Evolutionary conservation across 1,284 basidiomycete genomes (phyloP).

Genomic region (Tylopilus sp.): DNA sequence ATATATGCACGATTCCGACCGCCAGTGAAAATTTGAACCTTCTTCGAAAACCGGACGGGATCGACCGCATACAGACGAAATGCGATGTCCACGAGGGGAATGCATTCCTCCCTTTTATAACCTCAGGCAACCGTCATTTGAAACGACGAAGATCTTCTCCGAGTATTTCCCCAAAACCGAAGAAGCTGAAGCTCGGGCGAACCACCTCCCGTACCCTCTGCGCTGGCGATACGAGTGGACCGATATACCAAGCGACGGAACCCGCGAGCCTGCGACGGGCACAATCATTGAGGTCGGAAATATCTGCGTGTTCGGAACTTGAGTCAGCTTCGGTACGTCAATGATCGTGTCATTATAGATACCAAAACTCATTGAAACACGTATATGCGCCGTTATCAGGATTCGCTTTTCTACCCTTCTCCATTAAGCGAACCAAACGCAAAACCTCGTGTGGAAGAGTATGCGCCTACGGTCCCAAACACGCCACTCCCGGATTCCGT

Average conservation of each 20-base stretch:
- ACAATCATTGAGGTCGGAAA: constrained; percentile 35
- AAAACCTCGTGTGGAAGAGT: constrained; percentile 6
- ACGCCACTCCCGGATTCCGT: constrained; percentile 41
- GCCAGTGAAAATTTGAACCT: not conserved
- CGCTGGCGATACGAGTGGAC: constrained; percentile 3
- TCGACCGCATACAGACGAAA: not conserved
- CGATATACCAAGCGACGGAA: constrained; percentile 31
- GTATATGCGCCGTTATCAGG: constrained; percentile 22
- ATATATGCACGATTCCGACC: constrained; percentile 24
- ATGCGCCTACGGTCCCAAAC: constrained; percentile 32
- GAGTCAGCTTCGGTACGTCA: constrained; percentile 20
- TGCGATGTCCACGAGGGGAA: too few species aligned
- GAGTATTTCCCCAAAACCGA: constrained; percentile 11
- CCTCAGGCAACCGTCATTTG: not conserved
- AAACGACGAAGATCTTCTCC: constrained; percentile 32
- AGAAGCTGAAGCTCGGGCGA: constrained; percentile 32
- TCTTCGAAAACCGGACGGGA: not conserved
- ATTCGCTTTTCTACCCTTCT: constrained; percentile 18
- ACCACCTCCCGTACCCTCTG: constrained; percentile 9
- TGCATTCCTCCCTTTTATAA: not conserved
- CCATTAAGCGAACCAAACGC: constrained; percentile 12
- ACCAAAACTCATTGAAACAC: not conserved
- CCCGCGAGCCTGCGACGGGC: constrained; percentile 45
- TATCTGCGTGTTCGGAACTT: constrained; percentile 20
- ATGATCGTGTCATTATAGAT: not conserved